phyloP scores from a whole-genome alignment of 495 filamentous ascomycete species.

The Xylaria curta region DNA sequence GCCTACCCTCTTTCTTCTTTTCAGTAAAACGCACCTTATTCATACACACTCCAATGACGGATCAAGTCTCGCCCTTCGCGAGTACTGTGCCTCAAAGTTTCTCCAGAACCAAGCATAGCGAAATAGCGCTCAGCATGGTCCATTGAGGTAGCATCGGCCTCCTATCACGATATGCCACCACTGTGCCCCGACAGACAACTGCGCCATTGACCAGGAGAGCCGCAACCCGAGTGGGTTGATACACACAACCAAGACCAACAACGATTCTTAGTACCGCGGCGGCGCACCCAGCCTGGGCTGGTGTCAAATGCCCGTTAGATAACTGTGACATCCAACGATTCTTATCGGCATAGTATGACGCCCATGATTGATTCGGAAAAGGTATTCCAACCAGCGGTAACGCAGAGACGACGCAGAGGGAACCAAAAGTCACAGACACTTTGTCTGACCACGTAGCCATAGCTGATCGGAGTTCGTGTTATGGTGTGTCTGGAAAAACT shows the following conservation, averaged over 20 bases:
- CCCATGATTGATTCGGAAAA: conserved; percentile 26
- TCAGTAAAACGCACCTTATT: too few species aligned
- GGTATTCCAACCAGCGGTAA: conserved; percentile 32
- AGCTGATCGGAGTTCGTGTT: neutral
- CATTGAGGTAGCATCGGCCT: conserved; percentile 28
- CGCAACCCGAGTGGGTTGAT: conserved; percentile 26
- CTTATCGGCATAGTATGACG: conserved; percentile 32
- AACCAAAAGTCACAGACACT: neutral
- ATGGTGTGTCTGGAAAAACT: neutral
- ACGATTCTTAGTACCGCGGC: conserved; percentile 22
- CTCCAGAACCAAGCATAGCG: conserved; percentile 21
- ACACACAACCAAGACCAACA: conserved; percentile 30
- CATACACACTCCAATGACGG: too few species aligned
- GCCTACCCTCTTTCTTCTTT: too few species aligned
- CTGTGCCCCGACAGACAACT: conserved; percentile 26
- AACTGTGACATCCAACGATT: conserved; percentile 23
- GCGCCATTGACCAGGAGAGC: conserved; percentile 26
- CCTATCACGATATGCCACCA: conserved; percentile 22
- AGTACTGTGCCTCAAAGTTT: neutral
- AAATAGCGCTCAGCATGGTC: conserved; percentile 25
- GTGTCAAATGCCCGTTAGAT: conserved; percentile 24
- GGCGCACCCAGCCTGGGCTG: conserved; percentile 26
- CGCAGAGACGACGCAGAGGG: conserved; percentile 29
- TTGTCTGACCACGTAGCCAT: neutral
- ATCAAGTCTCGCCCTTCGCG: too few species aligned